Evolutionary conservation across 2,329 filamentous ascomycete genomes (phyloP).

Genomic region (Trichoderma sp.): DNA sequence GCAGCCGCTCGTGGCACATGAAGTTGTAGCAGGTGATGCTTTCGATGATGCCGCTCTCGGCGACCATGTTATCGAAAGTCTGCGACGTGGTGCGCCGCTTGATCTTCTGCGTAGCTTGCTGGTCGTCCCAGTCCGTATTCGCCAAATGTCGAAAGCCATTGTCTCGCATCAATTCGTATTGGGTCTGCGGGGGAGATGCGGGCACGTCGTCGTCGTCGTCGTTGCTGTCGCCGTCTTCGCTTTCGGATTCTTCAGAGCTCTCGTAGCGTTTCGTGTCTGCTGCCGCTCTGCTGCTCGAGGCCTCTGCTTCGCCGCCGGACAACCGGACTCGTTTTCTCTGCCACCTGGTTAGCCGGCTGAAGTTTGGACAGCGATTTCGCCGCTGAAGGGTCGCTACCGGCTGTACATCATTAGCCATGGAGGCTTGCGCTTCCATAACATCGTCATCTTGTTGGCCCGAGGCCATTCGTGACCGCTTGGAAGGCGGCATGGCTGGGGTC

Average conservation of each 20-base stretch:
- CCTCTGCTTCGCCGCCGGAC: constrained; percentile 33
- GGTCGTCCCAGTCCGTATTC: constrained; percentile 61
- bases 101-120: constrained; percentile 66
- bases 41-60: constrained; percentile 85
- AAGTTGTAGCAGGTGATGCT: constrained; percentile 88
- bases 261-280: constrained; percentile 31
- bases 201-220: constrained; percentile 39
- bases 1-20: constrained; percentile 88
- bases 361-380: neutral
- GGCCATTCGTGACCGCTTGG: constrained; percentile 22
- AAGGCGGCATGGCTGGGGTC: constrained; percentile 2
- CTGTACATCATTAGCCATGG: constrained; percentile 40
- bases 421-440: constrained; percentile 47
- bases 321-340: constrained; percentile 43
- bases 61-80: constrained; percentile 69
- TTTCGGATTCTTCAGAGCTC: constrained; percentile 37
- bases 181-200: constrained; percentile 53
- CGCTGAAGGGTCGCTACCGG: constrained; percentile 15
- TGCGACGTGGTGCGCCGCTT: constrained; percentile 49
- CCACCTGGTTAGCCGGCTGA: constrained; percentile 34
- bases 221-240: constrained; percentile 32
- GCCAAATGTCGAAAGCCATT: constrained; percentile 60
- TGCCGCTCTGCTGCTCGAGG: constrained; percentile 5
- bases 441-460: constrained; percentile 40
- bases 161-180: constrained; percentile 65